Evolutionary conservation across 495 filamentous ascomycete genomes (phyloP).

Genomic region (Annulohypoxylon bovei): DNA sequence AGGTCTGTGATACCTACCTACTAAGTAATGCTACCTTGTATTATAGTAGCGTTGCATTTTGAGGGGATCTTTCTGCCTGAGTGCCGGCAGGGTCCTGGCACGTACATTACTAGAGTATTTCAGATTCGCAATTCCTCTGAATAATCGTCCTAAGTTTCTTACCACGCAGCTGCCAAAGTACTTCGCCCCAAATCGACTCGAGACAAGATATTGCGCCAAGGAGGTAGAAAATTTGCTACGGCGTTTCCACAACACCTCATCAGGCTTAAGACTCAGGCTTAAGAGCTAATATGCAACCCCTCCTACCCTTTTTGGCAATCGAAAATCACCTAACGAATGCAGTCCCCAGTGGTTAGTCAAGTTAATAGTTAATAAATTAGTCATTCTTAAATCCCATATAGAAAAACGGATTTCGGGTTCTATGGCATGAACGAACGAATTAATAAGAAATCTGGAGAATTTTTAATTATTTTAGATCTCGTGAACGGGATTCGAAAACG

Average conservation of each 20-base stretch:
- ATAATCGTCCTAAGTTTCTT: slow-evolving; percentile 14
- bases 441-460: not conserved
- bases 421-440: not conserved
- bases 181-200: slow-evolving; percentile 5
- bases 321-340: too few relatives aligned
- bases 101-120: not conserved
- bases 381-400: not conserved
- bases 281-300: slow-evolving; percentile 13
- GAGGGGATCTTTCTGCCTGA: slow-evolving; percentile 23
- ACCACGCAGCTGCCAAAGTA: not conserved
- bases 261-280: not conserved
- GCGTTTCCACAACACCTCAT: not conserved
- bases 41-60: slow-evolving; percentile 30
- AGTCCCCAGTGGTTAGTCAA: not conserved
- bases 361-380: not conserved
- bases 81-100: slow-evolving; percentile 27
- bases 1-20: slow-evolving; percentile 33
- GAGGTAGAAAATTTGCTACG: not conserved
- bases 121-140: slow-evolving; percentile 11
- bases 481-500: not conserved
- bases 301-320: slow-evolving; percentile 33
- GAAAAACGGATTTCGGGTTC: slow-evolving; percentile 15
- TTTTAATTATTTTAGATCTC: not conserved
- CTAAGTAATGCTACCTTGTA: slow-evolving; percentile 11
- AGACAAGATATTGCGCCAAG: slow-evolving; percentile 1